Base-by-base conservation (phyloP, 139 green algal species). In the Chlorella sp. region DNA sequence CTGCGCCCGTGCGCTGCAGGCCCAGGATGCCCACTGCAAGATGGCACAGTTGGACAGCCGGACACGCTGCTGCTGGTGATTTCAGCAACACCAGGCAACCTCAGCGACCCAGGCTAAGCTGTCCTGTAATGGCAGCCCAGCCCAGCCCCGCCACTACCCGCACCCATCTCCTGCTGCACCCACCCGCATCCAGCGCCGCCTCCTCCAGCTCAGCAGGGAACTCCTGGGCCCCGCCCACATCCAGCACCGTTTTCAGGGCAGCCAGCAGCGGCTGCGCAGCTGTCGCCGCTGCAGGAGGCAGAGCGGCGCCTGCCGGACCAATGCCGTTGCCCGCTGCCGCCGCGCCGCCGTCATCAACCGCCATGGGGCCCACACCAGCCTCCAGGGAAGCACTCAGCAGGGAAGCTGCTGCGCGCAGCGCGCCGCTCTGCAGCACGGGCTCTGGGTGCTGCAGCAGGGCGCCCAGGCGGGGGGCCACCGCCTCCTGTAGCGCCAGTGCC, bases 111-210 rank as follows among this genome's bases (percentile, higher is more conserved):
- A n/a, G n/a, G n/a, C n/a, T n/a, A n/a, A n/a, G n/a, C n/a, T n/a
- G n/a, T n/a, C n/a, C n/a, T n/a, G n/a, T n/a, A n/a, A n/a, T n/a
- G 40, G 38, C 2, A 51, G 36, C 16, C 6, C 64, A 72, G 30
- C 64, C 64, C 17, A 43, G 22, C 60, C 60, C 60, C 4, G 3
- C 6, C 56, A 26, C 30, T 54, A 7, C 46, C 46, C 11, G 8
- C 7, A 54, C 8, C 7, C 46, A 54, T 54, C 46, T 60, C 11
- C 51, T 3, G 51, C 51, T 60, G 51, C 65, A 48, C 69, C 26
- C 16, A 85, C 81, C 81, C 14, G 81, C 81, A 70, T 85, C 81
- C 51, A 85, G 69, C 2, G 81, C 81, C 38, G 69, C 36, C 3
- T 80, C 48, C 46, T 80, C 81, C 68, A 85, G 32, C 51, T 85